Evolutionary conservation across 306 rosid genomes (phyloP), one percentile per base, ranked within the genome.

Genomic region (Phaseolus lunatus): DNA sequence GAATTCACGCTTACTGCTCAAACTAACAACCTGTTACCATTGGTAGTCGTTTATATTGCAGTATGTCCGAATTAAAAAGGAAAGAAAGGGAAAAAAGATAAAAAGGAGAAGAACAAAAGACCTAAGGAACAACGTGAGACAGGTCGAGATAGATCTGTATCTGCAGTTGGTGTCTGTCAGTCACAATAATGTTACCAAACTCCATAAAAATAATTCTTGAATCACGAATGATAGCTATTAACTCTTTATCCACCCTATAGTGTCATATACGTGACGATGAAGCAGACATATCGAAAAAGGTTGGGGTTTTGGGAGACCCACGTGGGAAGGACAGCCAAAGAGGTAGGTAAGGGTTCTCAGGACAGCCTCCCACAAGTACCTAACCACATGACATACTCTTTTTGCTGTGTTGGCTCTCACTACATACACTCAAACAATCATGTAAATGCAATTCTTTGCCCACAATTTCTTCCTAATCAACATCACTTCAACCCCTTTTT

Each of bases 341-440:
- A 78, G 89, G 88, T 87, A 76, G 96, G 93, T 85, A 85, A 82
- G 82, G 61, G 63, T 69, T 82, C 74, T 71, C 45, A 45, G 87
- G 88, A 76, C 84, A 73, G 47, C 71, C 70, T 78, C 75, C 75
- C 87, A 41, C 78, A 72, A 24, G 53, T 78, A 76, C 86, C 84
- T 59, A 79, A 72, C 87, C 91, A 89, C 88, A 91, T 91, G 93
- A 86, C 67, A 48, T 3, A 20, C 88, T 73, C 71, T 82, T 80
- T 80, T 78, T 81, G 72, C 53, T 83, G 72, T 81, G 89, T 88
- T 89, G 89, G 76, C 81, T 71, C 15, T 81, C 85, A 86, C 82
- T 59, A 57, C 29, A 31, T 59, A 56, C 24, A 26, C 43, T 4
- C 2, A 49, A 27, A 70, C 78, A 35, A 67, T 77, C 71, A 66